A percentile compares a stretch with the other conserved stretches of the same genome.
These are phyloP conservation scores for Halophytophthora polymorphica DNA, from an alignment of 352 stramenopile genomes.

Conservation along the genomic window DNA sequence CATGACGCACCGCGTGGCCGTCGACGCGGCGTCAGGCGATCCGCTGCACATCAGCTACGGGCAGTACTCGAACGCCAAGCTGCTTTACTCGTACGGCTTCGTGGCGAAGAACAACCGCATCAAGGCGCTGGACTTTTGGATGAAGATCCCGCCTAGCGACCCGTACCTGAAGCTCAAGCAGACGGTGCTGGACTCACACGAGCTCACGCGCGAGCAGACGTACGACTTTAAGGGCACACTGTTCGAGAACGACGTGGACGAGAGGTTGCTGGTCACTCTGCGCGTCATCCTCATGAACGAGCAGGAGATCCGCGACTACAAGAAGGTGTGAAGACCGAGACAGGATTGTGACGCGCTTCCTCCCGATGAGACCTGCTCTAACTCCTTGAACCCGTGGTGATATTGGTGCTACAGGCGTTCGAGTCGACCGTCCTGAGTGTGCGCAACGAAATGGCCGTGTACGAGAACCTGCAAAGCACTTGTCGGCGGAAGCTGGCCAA, in stretches of 20 bases:
- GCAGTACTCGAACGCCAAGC: constrained; percentile 73
- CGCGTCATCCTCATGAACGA: constrained; percentile 57
- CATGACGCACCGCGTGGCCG: constrained; percentile 43
- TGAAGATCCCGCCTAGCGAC: constrained; percentile 54
- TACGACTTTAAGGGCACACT: constrained; percentile 76
- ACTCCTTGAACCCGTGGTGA: neutral
- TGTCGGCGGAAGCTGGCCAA: constrained; percentile 41
- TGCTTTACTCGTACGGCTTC: constrained; percentile 81
- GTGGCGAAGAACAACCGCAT: constrained; percentile 35
- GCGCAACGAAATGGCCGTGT: constrained; percentile 57
- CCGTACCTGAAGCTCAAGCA: constrained; percentile 60
- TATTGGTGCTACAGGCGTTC: constrained; percentile 31
- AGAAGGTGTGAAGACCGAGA: constrained; percentile 25
- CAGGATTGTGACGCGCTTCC: neutral
- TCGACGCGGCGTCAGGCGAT: constrained; percentile 19
- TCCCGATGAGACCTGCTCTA: neutral
- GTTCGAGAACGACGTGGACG: constrained; percentile 46
- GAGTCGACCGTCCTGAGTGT: constrained; percentile 33
- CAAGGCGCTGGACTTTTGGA: constrained; percentile 67
- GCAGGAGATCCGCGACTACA: constrained; percentile 44
- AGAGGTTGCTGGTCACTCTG: constrained; percentile 53
- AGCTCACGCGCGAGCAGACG: constrained; percentile 53
- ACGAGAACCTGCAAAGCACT: constrained; percentile 41
- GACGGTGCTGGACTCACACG: constrained; percentile 51
- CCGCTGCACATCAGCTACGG: constrained; percentile 66